A percentile compares a stretch with the other conserved stretches of the same genome.
Conservation (phyloP, 2,329 filamentous ascomycete species). For the Gyromitra esculenta region DNA sequence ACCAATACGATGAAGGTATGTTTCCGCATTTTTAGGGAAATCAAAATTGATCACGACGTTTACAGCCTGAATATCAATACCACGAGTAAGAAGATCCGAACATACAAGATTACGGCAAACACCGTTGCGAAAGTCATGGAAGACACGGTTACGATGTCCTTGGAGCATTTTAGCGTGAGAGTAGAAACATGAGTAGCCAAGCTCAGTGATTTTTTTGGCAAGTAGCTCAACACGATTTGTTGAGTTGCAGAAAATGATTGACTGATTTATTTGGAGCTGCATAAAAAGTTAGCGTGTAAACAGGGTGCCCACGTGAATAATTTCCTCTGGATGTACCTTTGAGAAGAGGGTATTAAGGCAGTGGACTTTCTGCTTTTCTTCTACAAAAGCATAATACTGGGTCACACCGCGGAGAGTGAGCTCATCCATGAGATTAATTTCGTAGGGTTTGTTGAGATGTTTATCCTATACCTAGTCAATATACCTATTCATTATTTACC, state of each 20-base stretch:
- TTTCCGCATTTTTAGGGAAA: conserved; percentile 99
- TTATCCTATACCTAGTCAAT: conserved; percentile 72
- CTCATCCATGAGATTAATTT: conserved; percentile 99
- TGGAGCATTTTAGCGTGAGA: conserved; percentile 98
- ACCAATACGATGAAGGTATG: conserved; percentile 97
- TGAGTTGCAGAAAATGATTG: conserved; percentile 99
- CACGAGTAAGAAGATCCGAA: conserved; percentile 94
- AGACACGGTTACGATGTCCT: conserved; percentile 94
- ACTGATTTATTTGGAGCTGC: conserved; percentile 95
- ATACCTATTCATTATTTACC: conserved; percentile 14
- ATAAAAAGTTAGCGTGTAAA: conserved; percentile 3
- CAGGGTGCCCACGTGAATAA: neutral
- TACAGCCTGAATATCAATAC: conserved; percentile 99
- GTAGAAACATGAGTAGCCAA: conserved; percentile 99
- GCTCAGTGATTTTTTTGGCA: conserved; percentile 98
- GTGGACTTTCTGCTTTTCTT: conserved; percentile 99
- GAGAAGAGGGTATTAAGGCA: conserved; percentile 99
- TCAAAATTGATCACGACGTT: conserved; percentile 99
- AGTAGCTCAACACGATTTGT: conserved; percentile 97
- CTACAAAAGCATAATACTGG: conserved; percentile 98
- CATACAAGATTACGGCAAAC: conserved; percentile 98
- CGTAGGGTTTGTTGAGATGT: conserved; percentile 95
- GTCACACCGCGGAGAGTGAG: conserved; percentile 97
- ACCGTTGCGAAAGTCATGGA: conserved; percentile 98
- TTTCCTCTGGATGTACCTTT: conserved; percentile 64